Percentiles rank a stretch among this genome's conserved stretches.
These are phyloP conservation scores for Arthrobotrys entomopaga DNA, from an alignment of 2,329 filamentous ascomycete genomes.

Conservation along the genomic window DNA sequence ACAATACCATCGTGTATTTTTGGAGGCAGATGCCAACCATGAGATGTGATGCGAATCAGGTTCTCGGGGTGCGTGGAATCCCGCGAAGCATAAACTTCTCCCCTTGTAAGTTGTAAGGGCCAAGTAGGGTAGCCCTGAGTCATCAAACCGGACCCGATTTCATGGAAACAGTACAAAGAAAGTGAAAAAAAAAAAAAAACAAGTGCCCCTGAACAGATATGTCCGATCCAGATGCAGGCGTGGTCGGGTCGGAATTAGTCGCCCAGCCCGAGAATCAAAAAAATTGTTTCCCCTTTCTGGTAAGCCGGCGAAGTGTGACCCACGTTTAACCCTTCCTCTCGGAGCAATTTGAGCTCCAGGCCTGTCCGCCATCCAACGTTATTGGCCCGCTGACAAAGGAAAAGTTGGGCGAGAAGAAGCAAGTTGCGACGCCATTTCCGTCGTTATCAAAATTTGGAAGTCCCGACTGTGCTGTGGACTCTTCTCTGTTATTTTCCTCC, in stretches of 20 bases:
- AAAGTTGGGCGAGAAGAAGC: conserved; percentile 36
- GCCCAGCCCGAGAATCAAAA: conserved; percentile 28
- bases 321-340: conserved; percentile 26
- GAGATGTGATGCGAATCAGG: no score
- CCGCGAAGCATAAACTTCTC: conserved; percentile 2
- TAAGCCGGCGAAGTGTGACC: conserved; percentile 10
- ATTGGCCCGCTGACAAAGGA: conserved; percentile 35
- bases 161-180: conserved; percentile 5
- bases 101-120: conserved; percentile 33
- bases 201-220: conserved; percentile 19
- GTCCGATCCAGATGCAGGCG: neutral
- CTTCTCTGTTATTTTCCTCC: neutral
- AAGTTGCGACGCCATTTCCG: conserved; percentile 50
- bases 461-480: neutral
- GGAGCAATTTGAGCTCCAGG: conserved; percentile 54
- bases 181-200: no score
- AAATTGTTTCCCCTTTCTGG: conserved; percentile 26
- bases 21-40: no score
- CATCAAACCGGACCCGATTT: conserved; percentile 42
- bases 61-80: conserved; percentile 3
- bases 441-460: conserved; percentile 41
- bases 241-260: conserved; percentile 49
- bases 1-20: no score
- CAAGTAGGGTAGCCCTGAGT: conserved; percentile 47
- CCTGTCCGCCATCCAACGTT: conserved; percentile 2